Conservation (phyloP, 441 rosid species). For the Breynia disticha region DNA sequence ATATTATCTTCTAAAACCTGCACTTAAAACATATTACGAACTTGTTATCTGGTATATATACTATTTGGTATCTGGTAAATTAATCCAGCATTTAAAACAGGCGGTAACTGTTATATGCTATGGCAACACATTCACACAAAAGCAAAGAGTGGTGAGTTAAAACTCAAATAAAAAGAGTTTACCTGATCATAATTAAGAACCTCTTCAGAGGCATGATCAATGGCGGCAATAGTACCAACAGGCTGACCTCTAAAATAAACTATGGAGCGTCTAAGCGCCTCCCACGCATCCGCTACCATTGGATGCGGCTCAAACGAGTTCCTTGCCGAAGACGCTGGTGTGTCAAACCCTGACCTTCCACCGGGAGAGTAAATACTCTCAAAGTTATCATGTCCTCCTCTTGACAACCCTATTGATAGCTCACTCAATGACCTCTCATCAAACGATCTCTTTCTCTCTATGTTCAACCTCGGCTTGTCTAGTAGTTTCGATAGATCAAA, state of each 20-base stretch:
- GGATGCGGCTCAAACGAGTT: slow-evolving; percentile 45
- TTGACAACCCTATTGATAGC: slow-evolving; percentile 25
- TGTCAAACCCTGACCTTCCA: slow-evolving; percentile 47
- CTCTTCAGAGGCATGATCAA: slow-evolving; percentile 62
- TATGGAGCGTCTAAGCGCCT: slow-evolving; percentile 49
- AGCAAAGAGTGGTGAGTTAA: too few relatives aligned
- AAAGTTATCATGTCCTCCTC: too few relatives aligned
- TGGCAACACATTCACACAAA: too few relatives aligned
- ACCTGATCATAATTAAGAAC: slow-evolving; percentile 78
- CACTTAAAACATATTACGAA: too few relatives aligned
- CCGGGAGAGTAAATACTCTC: slow-evolving; percentile 34
- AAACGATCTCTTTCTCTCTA: slow-evolving; percentile 50
- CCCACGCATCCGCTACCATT: slow-evolving; percentile 72
- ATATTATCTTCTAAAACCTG: too few relatives aligned
- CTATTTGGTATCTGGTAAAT: too few relatives aligned
- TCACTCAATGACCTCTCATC: slow-evolving; percentile 42
- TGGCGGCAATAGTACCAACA: slow-evolving; percentile 73
- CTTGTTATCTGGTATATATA: too few relatives aligned
- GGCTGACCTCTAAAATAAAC: slow-evolving; percentile 60
- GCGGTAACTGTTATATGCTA: too few relatives aligned
- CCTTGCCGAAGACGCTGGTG: slow-evolving; percentile 52
- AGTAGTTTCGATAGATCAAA: slow-evolving; percentile 59
- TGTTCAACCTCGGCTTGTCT: slow-evolving; percentile 57
- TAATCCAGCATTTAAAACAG: too few relatives aligned
- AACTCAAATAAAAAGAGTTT: neutral